Percentiles rank a stretch among this genome's conserved stretches.
Evolutionary conservation across 2,329 filamentous ascomycete species (phyloP).

Genomic region (Phoma sp.): DNA sequence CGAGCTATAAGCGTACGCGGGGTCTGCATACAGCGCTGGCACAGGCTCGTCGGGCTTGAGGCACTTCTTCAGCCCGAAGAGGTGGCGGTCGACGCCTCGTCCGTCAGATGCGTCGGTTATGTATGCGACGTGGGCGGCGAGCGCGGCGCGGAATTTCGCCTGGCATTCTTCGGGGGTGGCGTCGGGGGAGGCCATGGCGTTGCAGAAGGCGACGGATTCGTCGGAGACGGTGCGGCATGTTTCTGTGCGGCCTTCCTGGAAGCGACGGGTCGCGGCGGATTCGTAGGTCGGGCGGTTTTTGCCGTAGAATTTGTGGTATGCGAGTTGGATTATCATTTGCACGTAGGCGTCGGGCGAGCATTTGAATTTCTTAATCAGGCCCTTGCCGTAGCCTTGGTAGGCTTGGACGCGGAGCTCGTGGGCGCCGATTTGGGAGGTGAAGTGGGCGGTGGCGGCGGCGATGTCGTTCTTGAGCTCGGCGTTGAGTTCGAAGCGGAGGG

Average conservation of each 20-base stretch:
- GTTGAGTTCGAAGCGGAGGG: slow-evolving; percentile 80
- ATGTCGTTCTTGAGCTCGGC: slow-evolving; percentile 79
- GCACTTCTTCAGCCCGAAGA: slow-evolving; percentile 96
- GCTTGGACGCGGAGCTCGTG: slow-evolving; percentile 94
- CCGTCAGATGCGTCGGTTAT: slow-evolving; percentile 89
- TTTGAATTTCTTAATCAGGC: slow-evolving; percentile 99
- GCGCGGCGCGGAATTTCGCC: slow-evolving; percentile 80
- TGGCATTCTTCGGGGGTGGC: slow-evolving; percentile 70
- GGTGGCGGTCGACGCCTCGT: slow-evolving; percentile 91
- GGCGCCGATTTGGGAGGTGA: slow-evolving; percentile 78
- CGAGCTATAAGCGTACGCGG: slow-evolving; percentile 80
- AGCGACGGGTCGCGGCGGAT: slow-evolving; percentile 91
- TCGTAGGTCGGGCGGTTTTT: slow-evolving; percentile 98
- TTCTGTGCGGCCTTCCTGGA: slow-evolving; percentile 95
- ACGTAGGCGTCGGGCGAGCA: slow-evolving; percentile 97
- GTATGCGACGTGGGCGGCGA: slow-evolving; percentile 86
- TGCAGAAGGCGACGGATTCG: slow-evolving; percentile 89
- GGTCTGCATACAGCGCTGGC: slow-evolving; percentile 85
- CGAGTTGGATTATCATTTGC: slow-evolving; percentile 97
- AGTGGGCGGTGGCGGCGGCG: slow-evolving; percentile 78
- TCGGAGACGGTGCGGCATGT: slow-evolving; percentile 93
- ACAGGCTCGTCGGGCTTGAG: slow-evolving; percentile 80
- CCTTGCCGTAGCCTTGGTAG: slow-evolving; percentile 97
- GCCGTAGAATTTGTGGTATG: slow-evolving; percentile 99
- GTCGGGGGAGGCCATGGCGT: slow-evolving; percentile 77